Evolutionary conservation across 345 rosid genomes (phyloP), one percentile per base, ranked within the genome.

Genomic region (Xanthoceras sorbifolium): DNA sequence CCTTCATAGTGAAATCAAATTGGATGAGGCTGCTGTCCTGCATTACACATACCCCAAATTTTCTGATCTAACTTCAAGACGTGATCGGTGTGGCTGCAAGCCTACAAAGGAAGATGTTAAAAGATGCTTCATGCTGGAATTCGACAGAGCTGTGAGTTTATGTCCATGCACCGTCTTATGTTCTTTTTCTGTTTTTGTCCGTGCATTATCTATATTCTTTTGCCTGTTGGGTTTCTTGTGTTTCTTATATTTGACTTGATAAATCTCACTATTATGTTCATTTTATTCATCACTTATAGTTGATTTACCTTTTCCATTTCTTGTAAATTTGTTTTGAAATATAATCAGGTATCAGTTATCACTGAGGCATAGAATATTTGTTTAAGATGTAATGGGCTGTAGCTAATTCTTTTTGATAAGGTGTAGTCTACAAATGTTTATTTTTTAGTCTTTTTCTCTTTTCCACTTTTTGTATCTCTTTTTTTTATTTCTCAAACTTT

Each of bases 31-130:
- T 76, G 98, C 97, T 18, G 87, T 96, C 76, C 87, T 96, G 86
- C 94, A 96, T 78, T 96, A 91, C 76, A 91, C 99, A 50, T 96
- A 96, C 78, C 77, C 97, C 23, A 92, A 86, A 70, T 92, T 88
- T 85, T 96, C 99, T 63, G 98, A 96, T 86, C 87, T 96, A 84
- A 96, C 97, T 71, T 92, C 99, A 82, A 91, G 99, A 81, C 94
- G 91, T 78, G 91, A 92, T 86, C 97, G 97, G 17, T 96, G 99
- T 89, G 97, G 97, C 80, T 96, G 99, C 91, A 96, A 96, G 81
- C 99, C 97, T 71, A 96, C 97, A 54, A 92, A 88, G 79, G 97
- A 88, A 52, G 99, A 91, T 87, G 92, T 96, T 63, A 96, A 89
- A 83, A 90, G 99, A 83, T 96, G 99, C 85, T 96, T 92, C 87